phyloP scores from a whole-genome alignment of 805 yeast genomes.

The Wickerhamiella galacta region DNA sequence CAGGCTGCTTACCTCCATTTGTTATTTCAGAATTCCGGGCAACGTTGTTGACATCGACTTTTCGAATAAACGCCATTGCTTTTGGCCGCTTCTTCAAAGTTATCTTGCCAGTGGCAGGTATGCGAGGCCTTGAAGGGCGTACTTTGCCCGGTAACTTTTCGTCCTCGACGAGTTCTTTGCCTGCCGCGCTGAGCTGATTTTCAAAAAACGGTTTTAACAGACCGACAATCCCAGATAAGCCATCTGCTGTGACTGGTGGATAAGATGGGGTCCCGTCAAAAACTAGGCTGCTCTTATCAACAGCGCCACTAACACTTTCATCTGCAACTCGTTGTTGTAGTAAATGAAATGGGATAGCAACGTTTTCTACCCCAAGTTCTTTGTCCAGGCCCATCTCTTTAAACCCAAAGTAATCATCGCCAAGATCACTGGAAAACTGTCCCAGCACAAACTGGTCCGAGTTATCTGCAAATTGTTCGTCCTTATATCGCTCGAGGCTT shows the following conservation, averaged over 20 bases:
- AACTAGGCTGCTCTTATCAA: constrained; percentile 26
- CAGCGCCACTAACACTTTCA: constrained; percentile 15
- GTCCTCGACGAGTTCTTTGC: constrained; percentile 40
- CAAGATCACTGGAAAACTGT: constrained; percentile 81
- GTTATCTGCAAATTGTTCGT: constrained; percentile 68
- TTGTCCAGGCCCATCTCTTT: constrained; percentile 83
- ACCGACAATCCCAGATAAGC: constrained; percentile 38
- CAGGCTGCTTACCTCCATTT: no score
- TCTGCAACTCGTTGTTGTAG: constrained; percentile 33
- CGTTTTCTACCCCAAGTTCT: constrained; percentile 70
- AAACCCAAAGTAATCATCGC: constrained; percentile 97
- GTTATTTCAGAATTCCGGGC: no score
- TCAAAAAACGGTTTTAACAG: constrained; percentile 38
- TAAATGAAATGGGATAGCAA: constrained; percentile 79
- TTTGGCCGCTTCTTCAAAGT: no score
- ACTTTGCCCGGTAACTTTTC: constrained; percentile 72
- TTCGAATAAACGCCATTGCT: no score
- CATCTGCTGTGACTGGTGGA: constrained; percentile 34
- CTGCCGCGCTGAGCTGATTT: constrained; percentile 14
- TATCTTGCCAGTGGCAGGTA: constrained; percentile 86
- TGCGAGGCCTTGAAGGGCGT: constrained; percentile 53
- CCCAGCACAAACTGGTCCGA: constrained; percentile 92
- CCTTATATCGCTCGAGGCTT: constrained; percentile 30
- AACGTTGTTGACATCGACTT: no score
- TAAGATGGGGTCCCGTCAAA: constrained; percentile 36